Base-by-base conservation (phyloP, 345 rosid genomes). In the Populus euphratica region DNA sequence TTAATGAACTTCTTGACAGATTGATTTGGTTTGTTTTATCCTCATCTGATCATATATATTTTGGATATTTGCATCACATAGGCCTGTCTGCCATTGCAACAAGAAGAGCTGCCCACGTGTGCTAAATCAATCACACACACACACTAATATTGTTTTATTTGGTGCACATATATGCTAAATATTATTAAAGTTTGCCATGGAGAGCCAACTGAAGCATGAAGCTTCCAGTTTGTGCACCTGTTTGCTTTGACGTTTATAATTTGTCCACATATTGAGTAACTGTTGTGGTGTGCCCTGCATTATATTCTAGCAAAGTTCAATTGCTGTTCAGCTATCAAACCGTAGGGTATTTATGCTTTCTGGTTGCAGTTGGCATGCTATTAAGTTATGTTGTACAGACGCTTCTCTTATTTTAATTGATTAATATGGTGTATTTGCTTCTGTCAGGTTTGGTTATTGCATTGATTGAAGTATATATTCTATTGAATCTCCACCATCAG, bases 21-120 rank as follows among this genome's bases (percentile, higher is more conserved):
- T 44, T 70, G 75, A 38, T 66, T 70, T 77, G 39, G 71, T 70
- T 76, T 47, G 27, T 52, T 17, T 73, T 47, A 39, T 35, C 65
- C 56, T n/a, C 14, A 38, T 33, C 11, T 35, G 41, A 36, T 9
- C 35, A 11, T 41, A 8, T 44, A n/a, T 65, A 14, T 17, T 2
- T 25, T 38, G 25, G 68, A 33, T 73, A 33, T 62, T 61, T 14
- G 35, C 27, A 41, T 27, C 5, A 41, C 17, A 8, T 18, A 39
- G 67, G 56, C 69, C 27, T 54, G 44, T 25, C 25, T 72, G 21
- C 16, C 20, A 1, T 33, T 69, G 54, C 41, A 10, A 10, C 44
- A 41, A 41, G 44, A 41, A 10, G 0, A 41, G 2, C 8, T 39
- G 43, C 12, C 0, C 44, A 9, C 44, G 0, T 9, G 12, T 2